Base-by-base conservation (phyloP, 306 rosid species). In the Clitoria ternatea region DNA sequence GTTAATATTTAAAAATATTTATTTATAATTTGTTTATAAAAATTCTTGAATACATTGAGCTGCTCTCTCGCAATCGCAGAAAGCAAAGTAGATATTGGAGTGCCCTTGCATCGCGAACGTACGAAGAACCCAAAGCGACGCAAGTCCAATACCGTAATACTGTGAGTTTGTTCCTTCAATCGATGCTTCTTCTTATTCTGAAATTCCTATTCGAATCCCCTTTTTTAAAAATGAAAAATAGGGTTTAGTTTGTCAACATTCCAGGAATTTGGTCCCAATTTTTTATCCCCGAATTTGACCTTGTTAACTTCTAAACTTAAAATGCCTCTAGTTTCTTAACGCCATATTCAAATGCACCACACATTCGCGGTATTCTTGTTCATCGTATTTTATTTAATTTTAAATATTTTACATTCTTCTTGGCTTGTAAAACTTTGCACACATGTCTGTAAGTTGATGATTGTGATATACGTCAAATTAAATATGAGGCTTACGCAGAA, bases 181-280 rank as follows among this genome's bases (percentile, higher is more conserved):
- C 48, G 14, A 43, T 18, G 32, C 26, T 54, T 32, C 24, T 43
- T 43, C 6, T 23, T 14, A 42, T 67, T 15, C 69, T 33, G 23
- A 4, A 33, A 1, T 59, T 76, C 23, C 7, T 8, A 18, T 37
- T 69, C 2, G 22, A 43, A 61, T 44, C 8, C 17, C 35, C 37
- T 11, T 26, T 59, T 7, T 35, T 0, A 0, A 37, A 2, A 2
- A 1, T 14, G 6, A 23, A 73, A 66, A 73, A 66, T 60, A 77
- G 77, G 73, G 77, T 63, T 70, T 70, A 77, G 15, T 32, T 33
- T 15, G 43, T 13, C 12, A n/a, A n/a, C n/a, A n/a, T n/a, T n/a
- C n/a, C n/a, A n/a, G n/a, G n/a, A n/a, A n/a, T n/a, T n/a, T n/a
- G n/a, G n/a, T n/a, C 5, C 23, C 14, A 6, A 22, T 11, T 62